A percentile compares a stretch with the other conserved stretches of the same genome.
Conservation (phyloP, 139 green algal genomes). For the Nannochloris sp. region DNA sequence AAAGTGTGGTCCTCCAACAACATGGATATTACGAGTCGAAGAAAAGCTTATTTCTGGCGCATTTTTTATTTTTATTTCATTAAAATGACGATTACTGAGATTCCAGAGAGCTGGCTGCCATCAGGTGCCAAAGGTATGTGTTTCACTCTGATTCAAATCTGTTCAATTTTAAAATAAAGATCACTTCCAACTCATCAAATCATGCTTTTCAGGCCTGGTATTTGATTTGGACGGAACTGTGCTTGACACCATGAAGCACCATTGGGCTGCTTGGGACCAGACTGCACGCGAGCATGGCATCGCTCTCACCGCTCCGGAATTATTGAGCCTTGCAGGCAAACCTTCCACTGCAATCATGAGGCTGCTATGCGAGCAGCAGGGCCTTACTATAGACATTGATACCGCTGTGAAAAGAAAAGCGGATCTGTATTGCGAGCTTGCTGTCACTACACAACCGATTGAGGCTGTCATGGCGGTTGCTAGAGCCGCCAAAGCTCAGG, state of each 20-base stretch:
- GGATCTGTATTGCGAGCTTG: background rate
- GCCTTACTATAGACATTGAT: background rate
- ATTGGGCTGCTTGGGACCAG: conserved; percentile 15
- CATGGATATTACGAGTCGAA: too few relatives aligned
- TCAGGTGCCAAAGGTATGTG: too few relatives aligned
- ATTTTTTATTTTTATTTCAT: too few relatives aligned
- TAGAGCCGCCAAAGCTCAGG: background rate
- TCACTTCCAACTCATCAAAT: background rate
- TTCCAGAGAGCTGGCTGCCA: too few relatives aligned
- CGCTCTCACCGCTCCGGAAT: background rate
- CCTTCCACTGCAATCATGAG: conserved; percentile 1
- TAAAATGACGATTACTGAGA: too few relatives aligned
- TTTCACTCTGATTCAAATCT: background rate
- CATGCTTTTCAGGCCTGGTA: background rate
- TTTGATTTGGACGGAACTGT: conserved; percentile 21
- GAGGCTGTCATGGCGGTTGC: conserved; percentile 9
- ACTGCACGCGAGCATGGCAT: conserved; percentile 1
- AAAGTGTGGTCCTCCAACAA: too few relatives aligned
- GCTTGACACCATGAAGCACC: conserved; percentile 10
- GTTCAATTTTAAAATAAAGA: background rate
- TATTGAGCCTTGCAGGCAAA: conserved; percentile 8
- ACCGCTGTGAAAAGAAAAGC: background rate
- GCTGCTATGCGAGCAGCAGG: background rate
- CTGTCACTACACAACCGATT: background rate
- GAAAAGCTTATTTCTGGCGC: too few relatives aligned